Base-by-base conservation (phyloP, 176 grass and related monocot species). In the Juncus inflexus region DNA sequence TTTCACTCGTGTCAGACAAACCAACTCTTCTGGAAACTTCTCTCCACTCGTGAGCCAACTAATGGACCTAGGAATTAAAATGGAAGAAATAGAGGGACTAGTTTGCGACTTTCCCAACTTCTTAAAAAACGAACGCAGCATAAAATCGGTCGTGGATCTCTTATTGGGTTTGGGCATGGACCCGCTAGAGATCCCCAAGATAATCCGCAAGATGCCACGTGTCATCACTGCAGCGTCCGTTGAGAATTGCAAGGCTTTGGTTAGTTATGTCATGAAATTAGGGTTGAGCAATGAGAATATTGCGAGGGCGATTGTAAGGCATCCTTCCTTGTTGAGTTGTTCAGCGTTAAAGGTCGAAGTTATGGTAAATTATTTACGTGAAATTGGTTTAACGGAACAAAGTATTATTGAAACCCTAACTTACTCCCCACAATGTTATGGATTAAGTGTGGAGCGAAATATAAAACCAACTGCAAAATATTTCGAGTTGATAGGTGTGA, bases 31-130 rank as follows among this genome's bases (percentile, higher is more conserved):
- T n/a, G 37, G 67, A 54, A 15, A 70, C 50, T 50, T 41, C 50
- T 70, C 67, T 56, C 67, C 28, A 10, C 51, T 54, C 40, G 67
- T 70, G 16, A 5, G 19, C 9, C 56, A 58, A 37, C 37, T 70
- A 38, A 55, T 70, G 67, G 12, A 58, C 51, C 67, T 70, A 41
- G 67, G 67, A 8, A 58, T 70, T 49, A 37, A 56, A 37, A 42
- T 70, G 14, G 37, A 55, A 54, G 50, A 50, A 7, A 70, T 70
- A 9, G 16, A 57, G 50, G 41, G 36, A 13, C 7, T 70, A 11
- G 67, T 50, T 10, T 36, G 4, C 3, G 11, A 42, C 11, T 45
- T 42, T 11, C 67, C 67, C 37, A 0, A 50, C 14, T 57, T 71
- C 58, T 28, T 45, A n/a, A n/a, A n/a, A n/a, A n/a, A n/a, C 10